Evolutionary conservation across 305 asterid genomes (phyloP), one percentile per base, ranked within the genome.

Genomic region (Stenogyne calaminthoides): DNA sequence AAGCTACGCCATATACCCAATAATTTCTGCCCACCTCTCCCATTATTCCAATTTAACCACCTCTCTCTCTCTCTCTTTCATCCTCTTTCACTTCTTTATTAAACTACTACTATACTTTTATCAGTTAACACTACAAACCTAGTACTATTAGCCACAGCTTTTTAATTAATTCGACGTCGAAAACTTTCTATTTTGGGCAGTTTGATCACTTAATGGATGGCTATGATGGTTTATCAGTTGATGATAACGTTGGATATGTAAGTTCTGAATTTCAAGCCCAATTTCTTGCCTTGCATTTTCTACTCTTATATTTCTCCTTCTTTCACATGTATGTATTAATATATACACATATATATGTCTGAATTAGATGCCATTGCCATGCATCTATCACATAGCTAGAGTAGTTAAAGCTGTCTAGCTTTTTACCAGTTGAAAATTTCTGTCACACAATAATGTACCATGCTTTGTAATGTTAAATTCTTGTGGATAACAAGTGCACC

Each of bases 1-100:
- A 88, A 87, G 96, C 86, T 84, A 90, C 95, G 89, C 77, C 78
- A 88, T 77, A 80, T 12, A 44, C 51, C 51, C 51, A 44, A 44
- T 15, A 44, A 44, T 44, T 44, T 11, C 6, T 44, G 51, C n/a
- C 9, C 70, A 46, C 62, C 56, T 12, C 72, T 66, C 62, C 79
- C 79, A 80, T 83, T n/a, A 83, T 76, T 77, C 55, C 20, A 25
- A 64, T 25, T 55, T 11, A 68, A 14, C 63, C 5, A 20, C n/a
- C 20, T 16, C 75, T 3, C 88, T 73, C 82, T 78, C 9, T 78
- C 9, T n/a, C n/a, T n/a, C n/a, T n/a, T n/a, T n/a, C n/a, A n/a
- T n/a, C n/a, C n/a, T n/a, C n/a, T n/a, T n/a, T n/a, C n/a, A n/a
- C n/a, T n/a, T n/a, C n/a, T 70, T 32, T 25, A 40, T 20, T 15